Conservation (phyloP, 768 basidiomycete genomes). For the Cystobasidium onofrii region DNA sequence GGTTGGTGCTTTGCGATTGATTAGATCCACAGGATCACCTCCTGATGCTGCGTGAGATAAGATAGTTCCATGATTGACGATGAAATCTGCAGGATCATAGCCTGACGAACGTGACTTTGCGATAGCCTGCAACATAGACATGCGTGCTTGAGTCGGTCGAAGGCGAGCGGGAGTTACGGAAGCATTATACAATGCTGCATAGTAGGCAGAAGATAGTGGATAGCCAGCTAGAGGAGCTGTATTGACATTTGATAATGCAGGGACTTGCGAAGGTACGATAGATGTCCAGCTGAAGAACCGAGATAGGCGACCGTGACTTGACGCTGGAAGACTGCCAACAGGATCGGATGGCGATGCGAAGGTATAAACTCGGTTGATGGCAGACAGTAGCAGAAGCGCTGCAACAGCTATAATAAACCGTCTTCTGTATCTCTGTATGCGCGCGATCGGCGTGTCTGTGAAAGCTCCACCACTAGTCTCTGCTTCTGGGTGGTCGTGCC, state of each 20-base stretch:
- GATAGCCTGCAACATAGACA: background rate
- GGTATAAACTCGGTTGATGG: background rate
- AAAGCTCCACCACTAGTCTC: background rate
- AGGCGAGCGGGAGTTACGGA: background rate
- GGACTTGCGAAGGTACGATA: background rate
- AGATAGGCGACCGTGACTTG: background rate
- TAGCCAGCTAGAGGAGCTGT: background rate
- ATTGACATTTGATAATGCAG: background rate
- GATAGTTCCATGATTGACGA: background rate
- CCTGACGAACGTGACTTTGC: background rate
- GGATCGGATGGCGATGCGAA: background rate
- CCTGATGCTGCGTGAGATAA: background rate
- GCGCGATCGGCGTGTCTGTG: background rate
- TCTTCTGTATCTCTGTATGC: background rate
- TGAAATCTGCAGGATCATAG: background rate
- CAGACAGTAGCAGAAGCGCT: background rate
- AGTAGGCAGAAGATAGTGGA: background rate
- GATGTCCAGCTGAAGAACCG: background rate
- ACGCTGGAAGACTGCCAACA: too few species aligned
- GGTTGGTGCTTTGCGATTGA: background rate
- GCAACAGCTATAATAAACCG: background rate
- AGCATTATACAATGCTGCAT: background rate
- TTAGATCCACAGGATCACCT: background rate
- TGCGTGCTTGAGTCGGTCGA: background rate
- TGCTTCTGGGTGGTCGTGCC: background rate